Evolutionary conservation across 441 rosid genomes (phyloP).

Genomic region (Viola pubescens): DNA sequence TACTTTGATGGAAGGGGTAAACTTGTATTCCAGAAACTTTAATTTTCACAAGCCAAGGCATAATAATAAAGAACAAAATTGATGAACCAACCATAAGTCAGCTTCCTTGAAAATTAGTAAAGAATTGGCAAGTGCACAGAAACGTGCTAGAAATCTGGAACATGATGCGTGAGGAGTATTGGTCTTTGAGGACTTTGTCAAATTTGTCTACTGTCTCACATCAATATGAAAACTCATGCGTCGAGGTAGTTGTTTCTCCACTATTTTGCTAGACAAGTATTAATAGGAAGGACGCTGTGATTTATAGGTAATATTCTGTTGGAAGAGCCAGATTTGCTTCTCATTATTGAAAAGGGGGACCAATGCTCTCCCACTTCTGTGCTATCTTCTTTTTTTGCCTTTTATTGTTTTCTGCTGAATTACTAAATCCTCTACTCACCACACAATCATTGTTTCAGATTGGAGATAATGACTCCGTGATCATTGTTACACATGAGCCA

Average conservation of each 20-base stretch:
- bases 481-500: slow-evolving; percentile 93
- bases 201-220: too few relatives aligned
- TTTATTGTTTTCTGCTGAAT: slow-evolving; percentile 5
- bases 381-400: slow-evolving; percentile 1
- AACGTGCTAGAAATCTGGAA: too few relatives aligned
- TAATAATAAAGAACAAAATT: too few relatives aligned
- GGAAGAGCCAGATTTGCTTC: too few relatives aligned
- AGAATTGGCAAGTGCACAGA: too few relatives aligned
- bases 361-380: background rate
- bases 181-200: too few relatives aligned
- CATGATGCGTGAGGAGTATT: too few relatives aligned
- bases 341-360: background rate
- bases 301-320: background rate
- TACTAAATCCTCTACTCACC: slow-evolving; percentile 2
- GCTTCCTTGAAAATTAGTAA: too few relatives aligned
- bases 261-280: background rate
- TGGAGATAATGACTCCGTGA: slow-evolving; percentile 68
- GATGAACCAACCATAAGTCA: too few relatives aligned
- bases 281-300: background rate
- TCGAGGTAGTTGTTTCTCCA: background rate
- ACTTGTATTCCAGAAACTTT: too few relatives aligned
- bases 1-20: too few relatives aligned
- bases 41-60: too few relatives aligned
- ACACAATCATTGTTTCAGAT: slow-evolving; percentile 36
- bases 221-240: background rate